phyloP scores from a whole-genome alignment of 495 filamentous ascomycete species.

The Neurospora africana region DNA sequence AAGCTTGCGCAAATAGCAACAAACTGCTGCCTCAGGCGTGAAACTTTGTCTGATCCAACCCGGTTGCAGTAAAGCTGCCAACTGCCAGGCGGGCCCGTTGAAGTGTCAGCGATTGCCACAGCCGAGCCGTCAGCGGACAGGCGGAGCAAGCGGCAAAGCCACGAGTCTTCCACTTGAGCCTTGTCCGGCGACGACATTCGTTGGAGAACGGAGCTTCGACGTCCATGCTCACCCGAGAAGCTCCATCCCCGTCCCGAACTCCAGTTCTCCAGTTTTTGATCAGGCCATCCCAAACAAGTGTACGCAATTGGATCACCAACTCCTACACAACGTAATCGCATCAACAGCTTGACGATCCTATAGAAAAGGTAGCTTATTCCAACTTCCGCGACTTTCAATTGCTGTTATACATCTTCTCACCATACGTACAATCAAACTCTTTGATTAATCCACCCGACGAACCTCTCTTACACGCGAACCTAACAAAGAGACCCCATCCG shows the following conservation, averaged over 20 bases:
- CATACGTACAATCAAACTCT: neutral
- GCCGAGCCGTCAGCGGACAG: neutral
- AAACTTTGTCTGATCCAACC: neutral
- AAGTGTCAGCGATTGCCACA: neutral
- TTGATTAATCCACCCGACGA: neutral
- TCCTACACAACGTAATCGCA: neutral
- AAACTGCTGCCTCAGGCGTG: neutral
- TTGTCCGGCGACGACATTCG: neutral
- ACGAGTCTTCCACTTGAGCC: neutral
- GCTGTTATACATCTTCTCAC: neutral
- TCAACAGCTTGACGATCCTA: neutral
- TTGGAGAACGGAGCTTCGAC: neutral
- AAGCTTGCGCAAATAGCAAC: neutral
- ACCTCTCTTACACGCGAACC: neutral
- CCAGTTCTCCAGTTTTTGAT: constrained; percentile 2
- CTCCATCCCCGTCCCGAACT: neutral
- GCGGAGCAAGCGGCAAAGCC: neutral
- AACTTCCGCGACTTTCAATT: neutral
- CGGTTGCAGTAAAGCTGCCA: neutral
- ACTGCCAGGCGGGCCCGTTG: neutral
- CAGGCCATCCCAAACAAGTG: constrained; percentile 6
- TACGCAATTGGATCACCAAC: constrained; percentile 6
- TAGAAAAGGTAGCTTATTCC: neutral
- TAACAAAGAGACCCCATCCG: neutral
- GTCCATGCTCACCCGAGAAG: neutral